A percentile compares a stretch with the other conserved stretches of the same genome.
These are phyloP conservation scores for Solanum medicagineum DNA, from an alignment of 257 asterid genomes.

Conservation along the genomic window DNA sequence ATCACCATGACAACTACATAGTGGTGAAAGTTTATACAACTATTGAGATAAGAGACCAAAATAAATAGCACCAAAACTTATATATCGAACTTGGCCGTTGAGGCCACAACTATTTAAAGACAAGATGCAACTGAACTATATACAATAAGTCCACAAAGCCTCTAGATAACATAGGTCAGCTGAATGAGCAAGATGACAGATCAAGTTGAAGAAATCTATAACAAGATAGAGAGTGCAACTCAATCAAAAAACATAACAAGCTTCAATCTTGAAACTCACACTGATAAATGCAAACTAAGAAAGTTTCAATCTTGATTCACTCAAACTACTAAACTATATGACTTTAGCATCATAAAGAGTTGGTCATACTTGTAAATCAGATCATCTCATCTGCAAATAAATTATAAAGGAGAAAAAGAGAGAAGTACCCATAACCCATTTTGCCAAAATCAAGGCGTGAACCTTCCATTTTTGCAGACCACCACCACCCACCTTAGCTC, in stretches of 20 bases:
- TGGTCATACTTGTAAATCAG: not conserved
- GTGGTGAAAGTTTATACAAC: too few relatives aligned
- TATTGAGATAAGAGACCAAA: too few relatives aligned
- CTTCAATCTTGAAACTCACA: not conserved
- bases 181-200: too few relatives aligned
- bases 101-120: too few relatives aligned
- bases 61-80: too few relatives aligned
- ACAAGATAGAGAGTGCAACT: not conserved
- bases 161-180: too few relatives aligned
- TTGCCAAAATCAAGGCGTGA: slow-evolving; percentile 84
- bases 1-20: too few relatives aligned
- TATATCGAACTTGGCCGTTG: too few relatives aligned
- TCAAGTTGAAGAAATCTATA: not conserved
- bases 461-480: slow-evolving; percentile 51
- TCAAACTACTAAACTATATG: not conserved
- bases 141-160: too few relatives aligned
- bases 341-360: not conserved
- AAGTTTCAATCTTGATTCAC: not conserved
- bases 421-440: slow-evolving; percentile 90
- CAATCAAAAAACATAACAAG: not conserved
- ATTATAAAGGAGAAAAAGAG: not conserved
- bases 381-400: not conserved
- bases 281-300: not conserved
- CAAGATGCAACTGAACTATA: too few relatives aligned
- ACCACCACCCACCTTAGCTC: slow-evolving; percentile 6